phyloP scores from a whole-genome alignment of 2,329 filamentous ascomycete genomes.

The Akanthomyces uredinophilus region DNA sequence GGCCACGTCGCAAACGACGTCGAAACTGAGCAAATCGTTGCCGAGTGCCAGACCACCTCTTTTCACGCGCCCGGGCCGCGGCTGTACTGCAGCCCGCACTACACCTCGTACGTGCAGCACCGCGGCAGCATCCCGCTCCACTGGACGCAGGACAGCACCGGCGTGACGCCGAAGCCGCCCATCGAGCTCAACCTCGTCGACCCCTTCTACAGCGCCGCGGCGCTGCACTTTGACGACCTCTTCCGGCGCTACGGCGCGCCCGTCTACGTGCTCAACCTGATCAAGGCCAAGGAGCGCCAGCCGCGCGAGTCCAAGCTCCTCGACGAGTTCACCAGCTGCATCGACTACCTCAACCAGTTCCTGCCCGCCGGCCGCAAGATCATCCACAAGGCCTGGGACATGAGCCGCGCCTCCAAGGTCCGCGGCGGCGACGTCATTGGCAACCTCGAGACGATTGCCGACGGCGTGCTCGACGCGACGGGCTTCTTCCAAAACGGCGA shows the following conservation, averaged over 20 bases:
- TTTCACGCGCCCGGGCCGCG: conserved; percentile 87
- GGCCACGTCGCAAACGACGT: conserved; percentile 98
- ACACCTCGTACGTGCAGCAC: conserved; percentile 95
- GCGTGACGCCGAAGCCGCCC: conserved; percentile 91
- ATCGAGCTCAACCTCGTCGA: conserved; percentile 95
- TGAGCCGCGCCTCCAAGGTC: conserved; percentile 91
- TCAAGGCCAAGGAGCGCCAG: conserved; percentile 82
- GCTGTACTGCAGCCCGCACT: conserved; percentile 82
- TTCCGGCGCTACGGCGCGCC: conserved; percentile 92
- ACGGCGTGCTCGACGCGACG: conserved; percentile 77
- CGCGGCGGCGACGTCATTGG: conserved; percentile 92
- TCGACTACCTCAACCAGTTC: conserved; percentile 92
- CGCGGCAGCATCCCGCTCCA: conserved; percentile 93
- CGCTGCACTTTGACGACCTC: conserved; percentile 89
- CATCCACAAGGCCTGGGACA: conserved; percentile 93
- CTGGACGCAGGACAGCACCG: conserved; percentile 95
- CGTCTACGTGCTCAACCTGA: conserved; percentile 84
- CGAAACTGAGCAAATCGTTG: conserved; percentile 97
- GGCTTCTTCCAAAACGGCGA: conserved; percentile 95
- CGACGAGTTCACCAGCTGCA: conserved; percentile 78
- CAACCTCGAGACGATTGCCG: conserved; percentile 82
- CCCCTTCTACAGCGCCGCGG: conserved; percentile 90
- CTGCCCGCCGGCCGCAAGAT: conserved; percentile 80
- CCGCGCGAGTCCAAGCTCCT: conserved; percentile 89
- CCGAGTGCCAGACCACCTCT: conserved; percentile 88